phyloP scores from a whole-genome alignment of 2,329 filamentous ascomycete species.

The Clonostachys chloroleuca region DNA sequence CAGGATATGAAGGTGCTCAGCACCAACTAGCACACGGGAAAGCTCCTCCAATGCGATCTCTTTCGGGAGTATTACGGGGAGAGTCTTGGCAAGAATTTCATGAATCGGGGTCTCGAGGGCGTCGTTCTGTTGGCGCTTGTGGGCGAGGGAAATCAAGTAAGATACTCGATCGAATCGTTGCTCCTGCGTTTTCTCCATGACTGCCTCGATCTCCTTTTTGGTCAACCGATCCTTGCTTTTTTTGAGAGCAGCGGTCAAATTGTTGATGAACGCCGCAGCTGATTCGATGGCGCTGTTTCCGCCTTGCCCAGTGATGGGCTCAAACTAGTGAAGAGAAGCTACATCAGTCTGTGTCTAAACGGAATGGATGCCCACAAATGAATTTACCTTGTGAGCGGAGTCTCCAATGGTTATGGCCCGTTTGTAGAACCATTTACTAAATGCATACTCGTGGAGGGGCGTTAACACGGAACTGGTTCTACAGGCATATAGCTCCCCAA shows the following conservation, averaged over 20 bases:
- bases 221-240: neutral
- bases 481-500: constrained; percentile 20
- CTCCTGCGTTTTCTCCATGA: neutral
- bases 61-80: neutral
- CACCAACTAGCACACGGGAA: neutral
- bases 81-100: neutral
- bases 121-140: neutral
- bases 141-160: neutral
- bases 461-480: constrained; percentile 16
- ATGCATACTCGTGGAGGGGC: constrained; percentile 25
- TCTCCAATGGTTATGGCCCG: constrained; percentile 33
- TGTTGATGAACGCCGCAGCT: neutral
- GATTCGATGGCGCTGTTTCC: constrained; percentile 1
- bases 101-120: neutral
- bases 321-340: neutral
- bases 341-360: neutral
- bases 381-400: constrained; percentile 28
- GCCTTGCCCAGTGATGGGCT: neutral
- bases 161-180: neutral
- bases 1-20: neutral
- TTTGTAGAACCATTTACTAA: constrained; percentile 29
- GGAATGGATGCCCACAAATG: too few species aligned
- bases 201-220: neutral
- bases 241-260: neutral
- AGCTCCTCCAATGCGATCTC: neutral